Percentiles rank a stretch among this genome's conserved stretches.
These are phyloP conservation scores for Acacia acuminata DNA, from an alignment of 306 rosid species.

Conservation along the genomic window DNA sequence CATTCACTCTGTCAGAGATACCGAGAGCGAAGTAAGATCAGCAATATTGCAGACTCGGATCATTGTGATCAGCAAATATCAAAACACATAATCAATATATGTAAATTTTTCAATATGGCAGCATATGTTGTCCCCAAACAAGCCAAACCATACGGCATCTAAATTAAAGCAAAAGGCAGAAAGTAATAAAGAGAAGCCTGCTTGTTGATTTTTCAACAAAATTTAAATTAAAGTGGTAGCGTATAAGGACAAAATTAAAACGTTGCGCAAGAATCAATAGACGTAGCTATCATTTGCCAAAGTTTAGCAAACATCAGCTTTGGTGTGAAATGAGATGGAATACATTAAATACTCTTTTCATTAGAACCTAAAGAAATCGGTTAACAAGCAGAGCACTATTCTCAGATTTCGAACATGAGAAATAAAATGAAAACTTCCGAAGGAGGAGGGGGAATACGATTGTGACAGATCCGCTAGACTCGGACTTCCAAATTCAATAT, in stretches of 20 bases:
- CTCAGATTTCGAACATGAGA: background rate
- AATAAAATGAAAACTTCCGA: background rate
- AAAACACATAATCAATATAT: no score
- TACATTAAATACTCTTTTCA: background rate
- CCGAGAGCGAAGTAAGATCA: no score
- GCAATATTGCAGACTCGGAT: no score
- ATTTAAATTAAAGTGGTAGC: conserved; percentile 1
- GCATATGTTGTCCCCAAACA: no score
- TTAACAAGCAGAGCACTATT: no score
- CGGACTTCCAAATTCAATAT: background rate
- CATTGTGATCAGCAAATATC: no score
- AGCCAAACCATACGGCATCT: no score
- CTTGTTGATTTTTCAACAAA: background rate
- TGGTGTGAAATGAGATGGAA: background rate
- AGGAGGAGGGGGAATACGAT: background rate
- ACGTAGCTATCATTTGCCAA: background rate
- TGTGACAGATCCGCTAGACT: background rate
- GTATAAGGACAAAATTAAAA: background rate
- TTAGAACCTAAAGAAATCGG: background rate
- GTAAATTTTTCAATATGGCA: no score
- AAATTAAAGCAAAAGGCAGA: no score
- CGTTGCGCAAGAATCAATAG: no score
- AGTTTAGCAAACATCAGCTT: background rate
- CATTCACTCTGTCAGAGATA: no score
- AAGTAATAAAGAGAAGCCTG: no score